These are phyloP conservation scores for Xylaria multiplex DNA, from an alignment of 2,329 filamentous ascomycete species.

Conservation along the genomic window DNA sequence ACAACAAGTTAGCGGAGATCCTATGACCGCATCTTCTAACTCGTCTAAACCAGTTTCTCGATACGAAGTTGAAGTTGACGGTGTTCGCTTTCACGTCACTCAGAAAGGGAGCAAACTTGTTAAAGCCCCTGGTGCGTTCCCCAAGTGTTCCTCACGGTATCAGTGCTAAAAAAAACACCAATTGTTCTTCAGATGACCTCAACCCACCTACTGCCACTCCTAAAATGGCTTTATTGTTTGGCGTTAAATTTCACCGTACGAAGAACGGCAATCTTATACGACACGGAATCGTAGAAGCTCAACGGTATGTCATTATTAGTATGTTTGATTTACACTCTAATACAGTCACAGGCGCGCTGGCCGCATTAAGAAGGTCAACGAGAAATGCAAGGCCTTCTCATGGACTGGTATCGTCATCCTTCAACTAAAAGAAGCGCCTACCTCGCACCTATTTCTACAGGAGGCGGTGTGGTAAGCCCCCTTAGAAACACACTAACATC, in stretches of 20 bases:
- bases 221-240: constrained; percentile 76
- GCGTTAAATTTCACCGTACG: constrained; percentile 84
- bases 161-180: constrained; percentile 38
- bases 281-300: constrained; percentile 76
- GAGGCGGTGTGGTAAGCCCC: constrained; percentile 55
- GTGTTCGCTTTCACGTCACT: constrained; percentile 77
- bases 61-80: constrained; percentile 75
- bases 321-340: constrained; percentile 52
- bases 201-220: constrained; percentile 75
- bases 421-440: constrained; percentile 44
- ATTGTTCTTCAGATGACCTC: constrained; percentile 60
- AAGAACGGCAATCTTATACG: constrained; percentile 89
- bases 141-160: neutral
- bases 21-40: constrained; percentile 44
- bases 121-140: constrained; percentile 72
- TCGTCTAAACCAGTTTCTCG: constrained; percentile 50
- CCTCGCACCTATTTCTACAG: constrained; percentile 47
- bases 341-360: constrained; percentile 58
- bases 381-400: constrained; percentile 78
- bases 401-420: constrained; percentile 72
- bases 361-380: constrained; percentile 72
- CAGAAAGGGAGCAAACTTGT: constrained; percentile 85
- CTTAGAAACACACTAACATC: constrained; percentile 55
- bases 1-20: constrained; percentile 49
- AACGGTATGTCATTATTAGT: constrained; percentile 69